Conservation (phyloP, 148 eudicot species). For the Vaccinium vitisidaea region DNA sequence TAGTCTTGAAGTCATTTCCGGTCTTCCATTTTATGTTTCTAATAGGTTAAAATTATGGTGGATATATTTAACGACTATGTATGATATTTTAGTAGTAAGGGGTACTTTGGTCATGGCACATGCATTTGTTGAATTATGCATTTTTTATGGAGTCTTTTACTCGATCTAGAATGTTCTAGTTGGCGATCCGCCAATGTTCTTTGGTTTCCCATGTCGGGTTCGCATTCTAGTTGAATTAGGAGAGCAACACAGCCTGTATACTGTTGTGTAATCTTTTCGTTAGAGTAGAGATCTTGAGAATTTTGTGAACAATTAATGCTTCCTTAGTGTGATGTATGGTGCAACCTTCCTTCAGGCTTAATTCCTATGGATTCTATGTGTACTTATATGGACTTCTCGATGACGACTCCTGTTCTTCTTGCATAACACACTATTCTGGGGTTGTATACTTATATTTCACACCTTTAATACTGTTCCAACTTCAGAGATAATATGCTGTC, state of each 20-base stretch:
- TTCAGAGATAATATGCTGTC: neutral
- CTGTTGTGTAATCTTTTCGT: neutral
- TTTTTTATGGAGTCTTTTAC: neutral
- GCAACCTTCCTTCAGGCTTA: neutral
- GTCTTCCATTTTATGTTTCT: neutral
- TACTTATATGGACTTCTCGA: neutral
- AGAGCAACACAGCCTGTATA: neutral
- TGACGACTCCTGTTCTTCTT: neutral
- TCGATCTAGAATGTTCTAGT: constrained; percentile 1
- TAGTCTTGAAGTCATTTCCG: neutral
- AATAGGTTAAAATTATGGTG: neutral
- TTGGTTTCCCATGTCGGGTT: neutral
- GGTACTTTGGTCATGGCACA: neutral
- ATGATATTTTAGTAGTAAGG: neutral
- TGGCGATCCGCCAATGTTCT: neutral
- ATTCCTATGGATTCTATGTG: neutral
- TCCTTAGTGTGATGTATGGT: neutral
- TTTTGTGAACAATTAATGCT: neutral
- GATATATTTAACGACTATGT: neutral
- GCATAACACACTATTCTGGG: neutral
- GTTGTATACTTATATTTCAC: neutral
- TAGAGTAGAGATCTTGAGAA: neutral
- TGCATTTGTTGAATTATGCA: neutral
- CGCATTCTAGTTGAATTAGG: neutral
- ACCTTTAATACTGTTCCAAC: neutral